Evolutionary conservation across 768 basidiomycete genomes (phyloP), one percentile per base, ranked within the genome.

Genomic region (Boletus bicolor): DNA sequence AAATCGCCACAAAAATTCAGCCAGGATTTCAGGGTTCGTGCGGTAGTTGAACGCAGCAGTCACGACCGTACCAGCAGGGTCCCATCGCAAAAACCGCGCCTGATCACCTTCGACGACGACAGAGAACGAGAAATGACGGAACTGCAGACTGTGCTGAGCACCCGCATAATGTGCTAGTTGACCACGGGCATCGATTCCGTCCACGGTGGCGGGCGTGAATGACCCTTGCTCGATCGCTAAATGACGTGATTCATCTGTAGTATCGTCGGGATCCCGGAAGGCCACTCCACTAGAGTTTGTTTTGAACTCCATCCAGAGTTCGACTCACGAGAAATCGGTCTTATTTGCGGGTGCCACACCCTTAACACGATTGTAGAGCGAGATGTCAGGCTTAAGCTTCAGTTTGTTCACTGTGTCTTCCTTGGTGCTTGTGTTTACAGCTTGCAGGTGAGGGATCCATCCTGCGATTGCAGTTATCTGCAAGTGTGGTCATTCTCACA

Each of bases 31-130:
- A 4, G 42, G 42, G 4, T 44, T n/a, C 6, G 8, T 26, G 5
- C n/a, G 34, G 11, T 47, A 53, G 28, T 37, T 38, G 37, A 53
- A 53, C 3, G 9, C 36, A 8, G 28, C 15, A 1, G 37, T 53
- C 12, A 53, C 28, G 3, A 30, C 28, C 1, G 44, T 32, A 3
- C 19, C 36, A 4, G 63, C 46, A 8, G 69, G 69, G 56, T 77
- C 75, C 70, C 71, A 76, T 42, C 67, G 64, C 24, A 76, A 55
- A 41, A 76, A 64, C 4, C 73, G 60, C 2, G 68, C 71, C 43
- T 34, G 38, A 3, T 57, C 35, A 8, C 62, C 62, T 48, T 54
- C 64, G 17, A 77, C 56, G 26, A 68, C 30, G 19, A 19, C 19
- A 2, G 63, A 64, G 58, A 77, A 76, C 1, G 68, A 52, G 21